phyloP scores from a whole-genome alignment of 2,329 filamentous ascomycete species.

The Nannizziopsis barbatae region DNA sequence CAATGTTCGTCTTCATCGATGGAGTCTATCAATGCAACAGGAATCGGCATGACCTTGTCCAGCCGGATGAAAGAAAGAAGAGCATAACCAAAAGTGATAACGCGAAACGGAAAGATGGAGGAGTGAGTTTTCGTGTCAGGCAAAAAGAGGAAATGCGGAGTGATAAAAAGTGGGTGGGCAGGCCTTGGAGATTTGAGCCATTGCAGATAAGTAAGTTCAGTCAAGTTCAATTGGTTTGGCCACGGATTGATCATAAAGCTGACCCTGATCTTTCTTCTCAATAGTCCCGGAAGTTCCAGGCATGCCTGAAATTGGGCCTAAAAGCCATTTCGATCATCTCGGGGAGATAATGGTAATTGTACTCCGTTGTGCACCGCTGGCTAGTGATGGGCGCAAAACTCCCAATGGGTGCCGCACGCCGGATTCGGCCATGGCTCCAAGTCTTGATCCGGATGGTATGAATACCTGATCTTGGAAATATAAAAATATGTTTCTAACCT shows the following conservation, averaged over 20 bases:
- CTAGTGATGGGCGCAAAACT: neutral
- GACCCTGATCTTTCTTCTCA: neutral
- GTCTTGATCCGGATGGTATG: constrained; percentile 18
- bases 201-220: constrained; percentile 36
- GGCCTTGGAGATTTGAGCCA: constrained; percentile 44
- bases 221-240: neutral
- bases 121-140: constrained; percentile 40
- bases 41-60: constrained; percentile 34
- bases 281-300: constrained; percentile 8
- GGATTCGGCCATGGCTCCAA: constrained; percentile 17
- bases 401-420: constrained; percentile 14
- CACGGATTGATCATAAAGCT: neutral
- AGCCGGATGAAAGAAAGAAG: neutral
- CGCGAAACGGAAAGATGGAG: constrained; percentile 19
- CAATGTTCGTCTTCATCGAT: constrained; percentile 48
- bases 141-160: constrained; percentile 44
- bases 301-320: constrained; percentile 11
- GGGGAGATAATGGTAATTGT: constrained; percentile 25
- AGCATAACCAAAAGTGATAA: constrained; percentile 11
- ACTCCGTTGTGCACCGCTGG: constrained; percentile 19
- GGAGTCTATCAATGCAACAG: constrained; percentile 49
- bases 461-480: neutral
- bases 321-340: constrained; percentile 16
- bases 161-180: constrained; percentile 40
- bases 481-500: neutral